A percentile compares a stretch with the other conserved stretches of the same genome.
Evolutionary conservation across 2,329 filamentous ascomycete genomes (phyloP).

Genomic region (Pestalotiopsis sp.): DNA sequence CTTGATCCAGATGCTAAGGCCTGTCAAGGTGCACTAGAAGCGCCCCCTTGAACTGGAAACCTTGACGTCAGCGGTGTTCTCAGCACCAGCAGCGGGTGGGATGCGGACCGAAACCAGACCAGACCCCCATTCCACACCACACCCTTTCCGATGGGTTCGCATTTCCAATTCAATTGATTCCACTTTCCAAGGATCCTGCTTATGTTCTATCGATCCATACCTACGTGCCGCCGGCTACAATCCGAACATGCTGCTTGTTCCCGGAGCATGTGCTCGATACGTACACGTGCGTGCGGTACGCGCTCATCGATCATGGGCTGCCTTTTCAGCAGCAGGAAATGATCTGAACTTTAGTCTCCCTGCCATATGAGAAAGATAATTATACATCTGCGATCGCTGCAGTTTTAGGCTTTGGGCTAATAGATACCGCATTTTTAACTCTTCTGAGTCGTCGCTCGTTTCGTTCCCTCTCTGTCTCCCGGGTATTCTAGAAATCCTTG

Average conservation of each 20-base stretch:
- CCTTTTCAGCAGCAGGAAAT: background rate
- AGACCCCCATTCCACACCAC: background rate
- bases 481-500: background rate
- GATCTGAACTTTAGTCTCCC: background rate
- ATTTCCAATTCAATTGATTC: background rate
- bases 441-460: background rate
- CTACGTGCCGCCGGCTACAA: background rate
- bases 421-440: background rate
- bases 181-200: background rate
- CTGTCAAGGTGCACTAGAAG: background rate
- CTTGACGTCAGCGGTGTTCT: background rate
- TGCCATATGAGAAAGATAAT: background rate
- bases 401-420: constrained; percentile 4
- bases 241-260: background rate
- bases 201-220: background rate
- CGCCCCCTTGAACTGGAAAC: background rate
- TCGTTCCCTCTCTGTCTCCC: background rate
- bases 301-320: background rate
- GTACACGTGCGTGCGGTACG: background rate
- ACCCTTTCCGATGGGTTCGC: background rate
- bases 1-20: background rate
- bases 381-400: background rate
- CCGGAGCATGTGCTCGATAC: background rate
- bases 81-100: background rate
- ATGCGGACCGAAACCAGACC: background rate